Evolutionary conservation across 1,284 basidiomycete genomes (phyloP), one percentile per base, ranked within the genome.

Genomic region (Leccinum insolens): DNA sequence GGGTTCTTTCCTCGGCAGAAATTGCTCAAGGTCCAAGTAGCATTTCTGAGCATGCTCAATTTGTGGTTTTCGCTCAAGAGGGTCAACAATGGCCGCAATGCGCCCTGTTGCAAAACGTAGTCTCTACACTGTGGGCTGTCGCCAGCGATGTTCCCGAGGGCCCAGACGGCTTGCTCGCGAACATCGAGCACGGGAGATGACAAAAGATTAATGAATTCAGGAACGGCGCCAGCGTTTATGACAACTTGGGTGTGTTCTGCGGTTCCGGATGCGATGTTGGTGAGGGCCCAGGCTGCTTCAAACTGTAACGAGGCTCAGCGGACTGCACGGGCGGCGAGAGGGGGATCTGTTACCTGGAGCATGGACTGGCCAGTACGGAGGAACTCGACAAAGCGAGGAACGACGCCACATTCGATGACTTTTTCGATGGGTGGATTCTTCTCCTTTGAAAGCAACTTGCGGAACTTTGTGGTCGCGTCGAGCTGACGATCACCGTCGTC

Each of bases 391-490:
- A 99, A 99, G 69, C 97, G 94, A 68, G 95, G 94, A 46, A 99
- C 95, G 65, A 99, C 97, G 69, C 95, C 94, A 81, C 96, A 98
- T 76, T 96, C 95, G 80, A 99, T 99, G 74, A 99, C 98, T 77
- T 92, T 91, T 81, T 99, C 98, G 80, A 99, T 99, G n/a, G 97
- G 97, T 49, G 97, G 97, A 80, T 99, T 99, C 86, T 96, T 97
- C 85, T 99, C 97, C 86, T 99, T 99, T 74, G 97, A 99, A 69
- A 99, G 89, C 61, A 98, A 86, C 80, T 99, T 99, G 78, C 98
- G 91, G 88, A 99, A 99, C 84, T 95, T 98, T 76, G 91, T 93
- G 31, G 96, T 99, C 74, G 96, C 93, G 80, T 98, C 96, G 70
- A 98, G 86, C 82, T 99, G 96, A 74, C 89, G 90, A 71, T 99